Conservation (phyloP, 139 green algal species). For the Coelastrella sp. region DNA sequence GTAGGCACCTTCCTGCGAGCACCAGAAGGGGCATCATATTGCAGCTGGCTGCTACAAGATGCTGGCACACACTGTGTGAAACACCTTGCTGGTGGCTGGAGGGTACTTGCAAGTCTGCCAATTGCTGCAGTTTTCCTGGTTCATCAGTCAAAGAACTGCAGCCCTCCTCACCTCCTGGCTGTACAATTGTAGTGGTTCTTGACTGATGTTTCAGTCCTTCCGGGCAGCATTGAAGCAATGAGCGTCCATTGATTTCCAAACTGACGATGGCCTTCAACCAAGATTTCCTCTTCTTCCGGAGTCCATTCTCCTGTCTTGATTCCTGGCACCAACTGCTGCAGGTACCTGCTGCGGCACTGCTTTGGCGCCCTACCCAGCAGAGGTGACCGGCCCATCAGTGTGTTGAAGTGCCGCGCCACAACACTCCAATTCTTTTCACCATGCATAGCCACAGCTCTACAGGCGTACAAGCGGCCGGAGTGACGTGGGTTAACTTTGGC, state of each 20-base stretch:
- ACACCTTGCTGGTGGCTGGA: no score
- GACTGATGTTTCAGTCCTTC: constrained; percentile 39
- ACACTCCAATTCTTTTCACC: constrained; percentile 42
- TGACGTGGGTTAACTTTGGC: no score
- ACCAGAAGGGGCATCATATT: not conserved
- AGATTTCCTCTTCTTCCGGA: constrained; percentile 31
- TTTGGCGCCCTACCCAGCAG: constrained; percentile 29
- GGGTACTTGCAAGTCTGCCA: no score
- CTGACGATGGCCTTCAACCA: constrained; percentile 32
- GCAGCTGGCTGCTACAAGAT: no score
- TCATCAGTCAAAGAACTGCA: not conserved
- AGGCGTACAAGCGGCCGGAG: no score
- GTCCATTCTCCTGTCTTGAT: constrained; percentile 41
- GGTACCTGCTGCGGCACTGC: constrained; percentile 46
- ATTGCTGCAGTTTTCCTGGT: not conserved
- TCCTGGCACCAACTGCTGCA: constrained; percentile 38
- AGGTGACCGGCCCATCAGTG: not conserved
- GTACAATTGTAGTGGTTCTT: constrained; percentile 52
- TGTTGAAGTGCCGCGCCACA: constrained; percentile 36
- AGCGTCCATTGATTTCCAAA: constrained; percentile 50
- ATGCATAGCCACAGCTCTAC: constrained; percentile 28
- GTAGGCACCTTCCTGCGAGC: constrained; percentile 30
- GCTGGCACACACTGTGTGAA: no score
- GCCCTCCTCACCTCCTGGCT: constrained; percentile 15
- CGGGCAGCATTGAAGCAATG: constrained; percentile 41